phyloP scores from a whole-genome alignment of 2,329 filamentous ascomycete genomes.

The Colletotrichum ledebouriae region DNA sequence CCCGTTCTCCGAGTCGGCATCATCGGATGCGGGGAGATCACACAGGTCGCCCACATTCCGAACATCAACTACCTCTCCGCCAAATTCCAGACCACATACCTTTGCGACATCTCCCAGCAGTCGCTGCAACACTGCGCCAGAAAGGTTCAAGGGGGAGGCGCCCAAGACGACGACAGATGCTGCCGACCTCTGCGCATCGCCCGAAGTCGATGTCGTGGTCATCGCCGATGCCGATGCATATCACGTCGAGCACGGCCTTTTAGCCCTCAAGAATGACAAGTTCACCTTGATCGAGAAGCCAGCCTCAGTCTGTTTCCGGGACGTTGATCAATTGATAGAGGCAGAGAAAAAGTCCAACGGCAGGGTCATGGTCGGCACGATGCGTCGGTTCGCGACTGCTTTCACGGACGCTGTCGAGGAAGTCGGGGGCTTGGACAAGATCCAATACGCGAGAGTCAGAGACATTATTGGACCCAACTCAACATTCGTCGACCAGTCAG shows the following conservation, averaged over 20 bases:
- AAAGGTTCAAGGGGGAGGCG: conserved; percentile 42
- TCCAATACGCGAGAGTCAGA: conserved; percentile 67
- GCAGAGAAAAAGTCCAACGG: conserved; percentile 60
- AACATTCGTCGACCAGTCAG: conserved; percentile 61
- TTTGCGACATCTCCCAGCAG: conserved; percentile 64
- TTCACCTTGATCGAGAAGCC: conserved; percentile 73
- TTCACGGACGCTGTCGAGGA: conserved; percentile 69
- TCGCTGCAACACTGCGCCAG: conserved; percentile 47
- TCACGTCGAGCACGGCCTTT: conserved; percentile 65
- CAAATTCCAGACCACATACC: conserved; percentile 59
- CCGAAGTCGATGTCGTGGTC: conserved; percentile 66
- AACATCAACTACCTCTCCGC: conserved; percentile 59
- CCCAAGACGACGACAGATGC: conserved; percentile 53
- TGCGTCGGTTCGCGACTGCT: conserved; percentile 70
- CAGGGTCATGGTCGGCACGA: conserved; percentile 70
- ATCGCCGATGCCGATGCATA: conserved; percentile 66
- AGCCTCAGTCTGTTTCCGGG: conserved; percentile 61
- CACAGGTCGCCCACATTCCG: conserved; percentile 67
- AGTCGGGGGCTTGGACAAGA: conserved; percentile 62
- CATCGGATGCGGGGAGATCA: conserved; percentile 63
- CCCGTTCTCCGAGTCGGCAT: conserved; percentile 53
- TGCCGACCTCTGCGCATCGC: conserved; percentile 56
- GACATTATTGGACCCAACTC: conserved; percentile 65
- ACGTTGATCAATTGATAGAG: conserved; percentile 60
- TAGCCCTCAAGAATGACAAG: conserved; percentile 67